These are phyloP conservation scores for Torulaspora maleeae DNA, from an alignment of 805 yeast species.

Conservation along the genomic window DNA sequence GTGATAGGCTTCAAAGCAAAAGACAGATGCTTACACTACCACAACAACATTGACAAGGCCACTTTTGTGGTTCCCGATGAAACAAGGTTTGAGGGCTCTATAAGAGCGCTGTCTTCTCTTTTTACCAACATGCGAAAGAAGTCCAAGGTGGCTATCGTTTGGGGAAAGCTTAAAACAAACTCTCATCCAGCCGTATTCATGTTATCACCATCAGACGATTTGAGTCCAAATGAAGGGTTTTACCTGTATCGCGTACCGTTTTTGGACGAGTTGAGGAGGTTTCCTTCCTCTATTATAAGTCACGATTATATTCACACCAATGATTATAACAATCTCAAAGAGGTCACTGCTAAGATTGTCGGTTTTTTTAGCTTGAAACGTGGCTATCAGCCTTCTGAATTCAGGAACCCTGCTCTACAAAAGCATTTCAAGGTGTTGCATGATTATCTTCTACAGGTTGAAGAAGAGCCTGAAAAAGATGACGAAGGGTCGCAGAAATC, in stretches of 20 bases:
- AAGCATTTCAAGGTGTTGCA: slow-evolving; percentile 63
- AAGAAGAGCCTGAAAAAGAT: slow-evolving; percentile 29
- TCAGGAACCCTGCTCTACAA: slow-evolving; percentile 60
- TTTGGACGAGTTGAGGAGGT: slow-evolving; percentile 64
- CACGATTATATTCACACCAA: slow-evolving; percentile 10
- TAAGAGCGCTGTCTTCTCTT: slow-evolving; percentile 60
- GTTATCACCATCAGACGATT: slow-evolving; percentile 48
- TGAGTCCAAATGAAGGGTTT: slow-evolving; percentile 56
- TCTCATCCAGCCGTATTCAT: slow-evolving; percentile 56
- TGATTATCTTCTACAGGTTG: slow-evolving; percentile 57
- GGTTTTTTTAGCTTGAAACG: slow-evolving; percentile 41
- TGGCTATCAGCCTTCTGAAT: slow-evolving; percentile 54
- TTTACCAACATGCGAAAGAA: slow-evolving; percentile 53
- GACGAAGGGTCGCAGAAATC: slow-evolving; percentile 10
- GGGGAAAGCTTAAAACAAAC: slow-evolving; percentile 58
- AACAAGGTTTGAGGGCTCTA: slow-evolving; percentile 56
- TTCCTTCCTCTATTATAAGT: slow-evolving; percentile 43
- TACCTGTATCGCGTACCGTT: slow-evolving; percentile 66
- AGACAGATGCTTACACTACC: slow-evolving; percentile 41
- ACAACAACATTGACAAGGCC: slow-evolving; percentile 51
- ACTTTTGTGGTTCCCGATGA: slow-evolving; percentile 65
- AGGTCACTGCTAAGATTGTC: slow-evolving; percentile 30
- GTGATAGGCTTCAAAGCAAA: slow-evolving; percentile 62
- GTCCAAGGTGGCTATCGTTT: slow-evolving; percentile 58
- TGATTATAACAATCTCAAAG: slow-evolving; percentile 24